Evolutionary conservation across 257 asterid species (phyloP), one percentile per base, ranked within the genome.

Genomic region (Osmanthus fragrans): DNA sequence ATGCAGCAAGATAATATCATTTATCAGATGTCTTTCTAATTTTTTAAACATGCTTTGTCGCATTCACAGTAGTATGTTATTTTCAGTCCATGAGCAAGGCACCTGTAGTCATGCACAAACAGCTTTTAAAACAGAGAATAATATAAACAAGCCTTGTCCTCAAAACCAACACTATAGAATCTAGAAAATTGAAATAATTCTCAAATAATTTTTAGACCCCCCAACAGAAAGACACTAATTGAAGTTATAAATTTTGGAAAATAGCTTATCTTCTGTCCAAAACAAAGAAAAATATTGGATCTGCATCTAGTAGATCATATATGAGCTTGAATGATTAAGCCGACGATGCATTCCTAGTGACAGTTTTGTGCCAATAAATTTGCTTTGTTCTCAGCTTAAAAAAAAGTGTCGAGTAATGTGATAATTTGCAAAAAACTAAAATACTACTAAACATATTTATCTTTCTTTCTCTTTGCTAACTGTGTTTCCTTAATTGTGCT

Each of bases 251-350:
- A 47, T 15, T 47, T 15, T 47, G 56, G 56, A 47, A 47, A 47
- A 47, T 58, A 21, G 64, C 64, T 54, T 5, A 54, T 54, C 29
- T 54, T 54, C 27, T 54, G 64, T 16, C 64, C 64, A 6, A 4
- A n/a, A 54, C 27, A n/a, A 47, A 47, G 56, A 15, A 47, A 54
- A 54, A 54, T 75, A 23, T 21, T 75, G 63, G 72, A 64, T 60
- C 49, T 15, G 64, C 45, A 32, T 36, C 60, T 37, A 51, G 60
- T 12, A 63, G 78, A 75, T 75, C 19, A 74, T 2, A 27, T 37
- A 56, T 5, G 9, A 19, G 10, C 25, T 16, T 19, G 9, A 3
- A 51, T 16, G 21, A 18, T 4, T 51, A 4, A 4, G 8, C 25
- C 4, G 21, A 56, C 4, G 27, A 58, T 9, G 12, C 13, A 58